Evolutionary conservation across 352 stramenopile species (phyloP).

Genomic region (Saprolegnia diclina): DNA sequence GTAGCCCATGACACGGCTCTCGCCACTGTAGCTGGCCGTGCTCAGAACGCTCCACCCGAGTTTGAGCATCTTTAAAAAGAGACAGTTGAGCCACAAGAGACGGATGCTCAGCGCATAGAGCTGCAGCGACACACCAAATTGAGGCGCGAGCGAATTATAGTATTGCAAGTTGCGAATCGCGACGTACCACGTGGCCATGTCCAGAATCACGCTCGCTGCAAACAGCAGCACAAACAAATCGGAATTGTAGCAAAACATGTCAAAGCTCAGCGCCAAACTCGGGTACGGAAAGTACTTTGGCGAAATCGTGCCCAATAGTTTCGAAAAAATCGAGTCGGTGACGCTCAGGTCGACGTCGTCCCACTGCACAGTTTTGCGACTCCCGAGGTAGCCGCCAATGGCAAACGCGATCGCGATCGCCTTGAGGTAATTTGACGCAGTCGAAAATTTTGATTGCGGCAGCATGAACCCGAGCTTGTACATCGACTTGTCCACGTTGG

Average conservation of each 20-base stretch:
- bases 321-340: not conserved
- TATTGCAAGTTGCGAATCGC: not conserved
- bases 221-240: constrained; percentile 25
- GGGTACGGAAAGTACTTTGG: not conserved
- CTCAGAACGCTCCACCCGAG: not conserved
- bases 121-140: not conserved
- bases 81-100: constrained; percentile 16
- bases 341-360: not conserved
- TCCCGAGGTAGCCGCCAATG: not conserved
- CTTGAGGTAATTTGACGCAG: not conserved
- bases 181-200: not conserved
- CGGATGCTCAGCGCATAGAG: constrained; percentile 5
- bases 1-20: constrained; percentile 6
- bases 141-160: not conserved
- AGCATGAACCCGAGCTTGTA: not conserved
- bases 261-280: constrained; percentile 10
- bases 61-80: constrained; percentile 4
- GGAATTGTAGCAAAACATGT: constrained; percentile 25
- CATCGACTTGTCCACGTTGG: not conserved
- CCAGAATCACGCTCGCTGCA: not conserved
- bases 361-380: not conserved
- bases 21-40: not conserved
- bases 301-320: not conserved
- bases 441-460: not conserved
- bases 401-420: not conserved